Base-by-base conservation (phyloP, 768 basidiomycete genomes). In the Amanita subjunquillea region DNA sequence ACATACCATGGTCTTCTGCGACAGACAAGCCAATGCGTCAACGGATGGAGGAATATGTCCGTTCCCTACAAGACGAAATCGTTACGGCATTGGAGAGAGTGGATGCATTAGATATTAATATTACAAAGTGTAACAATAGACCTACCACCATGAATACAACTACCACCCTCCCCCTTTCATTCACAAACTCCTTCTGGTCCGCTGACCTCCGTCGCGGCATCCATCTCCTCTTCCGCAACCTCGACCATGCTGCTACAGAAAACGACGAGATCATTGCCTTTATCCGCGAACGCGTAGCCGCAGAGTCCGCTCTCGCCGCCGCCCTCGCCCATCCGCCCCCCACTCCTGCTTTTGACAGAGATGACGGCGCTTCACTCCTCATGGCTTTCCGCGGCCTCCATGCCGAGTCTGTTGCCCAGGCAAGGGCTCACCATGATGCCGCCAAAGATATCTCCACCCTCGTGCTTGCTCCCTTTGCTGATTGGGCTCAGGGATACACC, bases 101-200 rank as follows among this genome's bases (percentile, higher is more conserved):
- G 17, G 17, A 17, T 17, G 17, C 17, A 17, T 17, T 17, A 17
- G 17, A 17, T 17, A 17, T 17, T 17, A 17, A 17, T 17, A 17
- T 17, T 17, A 17, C 17, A 17, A 17, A 17, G 17, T 17, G 17
- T 17, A 17, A 17, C 17, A 17, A 17, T 17, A 17, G 17, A 17
- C 17, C 17, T 17, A 17, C 17, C 27, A 29, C 27, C 27, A 30
- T 30, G 30, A 30, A 30, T 30, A 30, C 30, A 30, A 30, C 30
- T 30, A 30, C 95, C 56, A 88, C 91, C 41, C 80, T 94, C 62
- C 92, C 92, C n/a, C 74, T 91, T 54, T 78, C 79, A 13, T 96
- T 96, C 65, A 81, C 76, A 52, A 94, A 95, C 66, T 93, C 91
- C 29, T 96, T 96, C 72, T 96, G 93, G 93, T 80, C 91, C 13